Percentiles rank a stretch among this genome's conserved stretches.
phyloP scores from a whole-genome alignment of 345 rosid genomes.

The Eucalyptus rudis region DNA sequence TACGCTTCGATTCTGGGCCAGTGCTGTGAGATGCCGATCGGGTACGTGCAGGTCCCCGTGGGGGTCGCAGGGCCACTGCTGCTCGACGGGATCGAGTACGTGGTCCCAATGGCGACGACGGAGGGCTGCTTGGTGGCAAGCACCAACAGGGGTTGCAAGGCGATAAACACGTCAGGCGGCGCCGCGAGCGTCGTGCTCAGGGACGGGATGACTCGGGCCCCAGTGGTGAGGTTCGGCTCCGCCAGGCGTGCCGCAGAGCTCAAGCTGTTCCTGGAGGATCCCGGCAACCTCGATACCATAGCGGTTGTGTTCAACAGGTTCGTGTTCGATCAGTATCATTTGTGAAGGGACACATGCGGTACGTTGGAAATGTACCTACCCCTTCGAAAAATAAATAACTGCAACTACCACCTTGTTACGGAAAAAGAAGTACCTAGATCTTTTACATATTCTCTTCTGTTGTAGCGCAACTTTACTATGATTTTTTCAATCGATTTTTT shows the following conservation, averaged over 20 bases:
- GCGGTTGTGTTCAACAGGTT: constrained; percentile 69
- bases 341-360: background rate
- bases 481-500: background rate
- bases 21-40: constrained; percentile 98
- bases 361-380: background rate
- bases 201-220: constrained; percentile 86
- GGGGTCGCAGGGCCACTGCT: constrained; percentile 85
- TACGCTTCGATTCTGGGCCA: constrained; percentile 79
- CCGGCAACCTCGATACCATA: constrained; percentile 46
- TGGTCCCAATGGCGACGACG: constrained; percentile 94
- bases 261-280: constrained; percentile 72
- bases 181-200: constrained; percentile 42
- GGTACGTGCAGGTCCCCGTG: constrained; percentile 86
- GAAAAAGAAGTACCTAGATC: background rate
- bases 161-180: constrained; percentile 66
- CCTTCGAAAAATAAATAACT: background rate
- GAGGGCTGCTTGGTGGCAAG: constrained; percentile 96
- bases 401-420: background rate
- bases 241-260: constrained; percentile 55
- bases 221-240: constrained; percentile 52
- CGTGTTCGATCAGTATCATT: background rate
- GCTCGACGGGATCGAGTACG: constrained; percentile 67
- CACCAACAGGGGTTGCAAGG: constrained; percentile 89
- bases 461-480: background rate
- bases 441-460: background rate